Evolutionary conservation across 179 eudicot genomes (phyloP).

Genomic region (Spergularia azorica): DNA sequence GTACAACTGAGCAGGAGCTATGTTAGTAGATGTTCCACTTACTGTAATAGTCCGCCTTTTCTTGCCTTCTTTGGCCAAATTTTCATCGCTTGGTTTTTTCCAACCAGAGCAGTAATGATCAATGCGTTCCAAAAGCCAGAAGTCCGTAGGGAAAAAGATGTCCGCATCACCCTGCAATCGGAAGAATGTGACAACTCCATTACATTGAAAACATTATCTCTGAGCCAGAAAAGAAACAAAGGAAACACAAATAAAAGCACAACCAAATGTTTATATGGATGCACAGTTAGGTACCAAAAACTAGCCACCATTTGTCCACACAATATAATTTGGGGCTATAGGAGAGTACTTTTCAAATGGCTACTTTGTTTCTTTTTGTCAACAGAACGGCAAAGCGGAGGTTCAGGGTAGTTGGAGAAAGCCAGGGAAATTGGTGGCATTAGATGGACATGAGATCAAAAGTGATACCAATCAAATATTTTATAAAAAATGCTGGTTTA

Average conservation of each 20-base stretch:
- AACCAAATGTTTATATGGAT: background rate
- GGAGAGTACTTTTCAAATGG: background rate
- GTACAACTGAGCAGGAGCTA: background rate
- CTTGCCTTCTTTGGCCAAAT: constrained; percentile 63
- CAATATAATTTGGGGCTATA: background rate
- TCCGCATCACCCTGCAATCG: constrained; percentile 88
- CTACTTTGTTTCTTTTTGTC: background rate
- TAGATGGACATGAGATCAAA: too few species aligned
- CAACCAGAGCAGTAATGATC: constrained; percentile 90
- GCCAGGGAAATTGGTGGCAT: background rate
- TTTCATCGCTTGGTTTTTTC: constrained; percentile 49
- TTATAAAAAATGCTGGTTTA: too few species aligned
- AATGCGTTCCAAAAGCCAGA: constrained; percentile 82
- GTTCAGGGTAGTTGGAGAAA: background rate
- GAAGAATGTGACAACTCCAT: background rate
- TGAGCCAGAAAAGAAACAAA: background rate
- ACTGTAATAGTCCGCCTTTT: constrained; percentile 81
- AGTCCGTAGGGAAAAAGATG: constrained; percentile 96
- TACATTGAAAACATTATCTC: background rate
- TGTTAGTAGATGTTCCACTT: constrained; percentile 24
- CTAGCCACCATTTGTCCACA: background rate
- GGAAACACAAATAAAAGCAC: background rate
- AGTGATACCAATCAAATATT: too few species aligned
- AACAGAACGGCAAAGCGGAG: background rate
- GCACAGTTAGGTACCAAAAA: background rate